Evolutionary conservation across 2,329 filamentous ascomycete genomes (phyloP), one percentile per base, ranked within the genome.

Genomic region (Penicillium sp.): DNA sequence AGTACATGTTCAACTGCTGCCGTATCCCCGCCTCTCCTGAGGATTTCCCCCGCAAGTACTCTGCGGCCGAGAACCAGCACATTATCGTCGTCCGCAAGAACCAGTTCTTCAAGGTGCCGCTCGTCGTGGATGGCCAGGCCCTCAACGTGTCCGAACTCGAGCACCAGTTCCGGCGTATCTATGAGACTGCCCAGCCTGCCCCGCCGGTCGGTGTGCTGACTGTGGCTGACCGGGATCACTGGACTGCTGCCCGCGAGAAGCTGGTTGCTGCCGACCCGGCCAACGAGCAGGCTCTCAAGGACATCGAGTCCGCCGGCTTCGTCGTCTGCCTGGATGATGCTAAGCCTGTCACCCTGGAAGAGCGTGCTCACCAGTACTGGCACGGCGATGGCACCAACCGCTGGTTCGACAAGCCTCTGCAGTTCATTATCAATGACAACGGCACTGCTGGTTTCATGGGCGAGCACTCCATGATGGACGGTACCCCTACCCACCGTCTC

Each of bases 401-500:
- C 68, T 99, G 93, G 93, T 98, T 89, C 74, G 95, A 99, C 84
- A 99, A 99, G 84, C 95, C 95, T 6, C 82, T 97, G 57, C 94
- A 99, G 80, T 98, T 99, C 81, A 96, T 99, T 76, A 78, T 99
- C 81, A 97, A 97, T 79, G 93, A 99, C 76, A 99, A 99, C 77
- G 95, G 95, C 70, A 96, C 95, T 7, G 91, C 95, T 2, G 95
- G 95, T 63, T 99, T 99, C 84, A 94, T 93, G 85, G 95, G 95
- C 73, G 95, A 99, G 81, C 95, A 99, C 84, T 96, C 91, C 71
- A 98, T 99, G 95, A 99, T 99, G 96, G 95, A 99, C 76, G 95
- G 96, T 66, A 99, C 95, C 6, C 93, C 96, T 1, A 99, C 96
- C 2, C 95, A 98, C 80, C 90, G 96, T 43, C 66, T 99, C 16